A percentile compares a stretch with the other conserved stretches of the same genome.
Evolutionary conservation across 805 yeast species (phyloP).

Genomic region (Candida morakotiae): DNA sequence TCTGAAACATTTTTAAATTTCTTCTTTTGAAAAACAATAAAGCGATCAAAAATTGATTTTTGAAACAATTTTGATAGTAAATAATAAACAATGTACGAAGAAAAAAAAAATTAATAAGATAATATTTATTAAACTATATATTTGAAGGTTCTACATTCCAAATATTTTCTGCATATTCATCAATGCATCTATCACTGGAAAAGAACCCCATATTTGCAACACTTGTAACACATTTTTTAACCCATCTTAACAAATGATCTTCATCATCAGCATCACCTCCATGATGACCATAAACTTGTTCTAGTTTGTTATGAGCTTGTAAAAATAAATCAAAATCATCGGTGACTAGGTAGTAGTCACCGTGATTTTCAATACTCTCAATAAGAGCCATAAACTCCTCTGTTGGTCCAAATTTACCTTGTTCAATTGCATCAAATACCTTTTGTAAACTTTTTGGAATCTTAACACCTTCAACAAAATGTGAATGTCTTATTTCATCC

Average conservation of each 20-base stretch:
- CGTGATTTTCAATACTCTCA: conserved; percentile 66
- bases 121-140: too few species aligned
- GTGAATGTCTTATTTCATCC: conserved; percentile 76
- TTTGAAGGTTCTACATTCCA: conserved; percentile 84
- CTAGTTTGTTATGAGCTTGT: conserved; percentile 75
- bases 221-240: conserved; percentile 65
- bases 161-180: conserved; percentile 86
- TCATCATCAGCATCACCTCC: conserved; percentile 39
- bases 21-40: too few species aligned
- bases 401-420: conserved; percentile 68
- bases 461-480: conserved; percentile 54
- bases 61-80: too few species aligned
- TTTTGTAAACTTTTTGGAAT: conserved; percentile 56
- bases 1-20: too few species aligned
- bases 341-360: conserved; percentile 81
- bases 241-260: conserved; percentile 65
- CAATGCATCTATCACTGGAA: conserved; percentile 84
- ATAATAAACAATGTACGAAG: too few species aligned
- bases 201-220: conserved; percentile 95
- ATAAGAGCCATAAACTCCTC: conserved; percentile 64
- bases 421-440: conserved; percentile 65
- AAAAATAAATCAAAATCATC: conserved; percentile 88
- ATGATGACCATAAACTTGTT: conserved; percentile 55
- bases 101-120: too few species aligned
- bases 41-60: too few species aligned